Conservation (phyloP, 805 yeast genomes). For the Candida suzukii region DNA sequence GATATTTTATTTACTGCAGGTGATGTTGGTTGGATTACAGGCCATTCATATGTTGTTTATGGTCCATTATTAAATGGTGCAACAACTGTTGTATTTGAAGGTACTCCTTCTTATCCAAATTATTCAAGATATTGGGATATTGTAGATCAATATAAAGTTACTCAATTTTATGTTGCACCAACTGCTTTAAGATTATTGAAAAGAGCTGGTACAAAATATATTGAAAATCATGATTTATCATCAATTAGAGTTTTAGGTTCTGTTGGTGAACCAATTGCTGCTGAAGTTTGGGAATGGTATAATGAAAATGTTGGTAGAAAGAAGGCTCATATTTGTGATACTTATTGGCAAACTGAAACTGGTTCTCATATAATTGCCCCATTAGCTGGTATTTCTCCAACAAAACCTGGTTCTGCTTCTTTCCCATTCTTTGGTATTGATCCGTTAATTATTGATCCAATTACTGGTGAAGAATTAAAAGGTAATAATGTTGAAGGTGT, state of each 20-base stretch:
- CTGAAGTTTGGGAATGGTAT: conserved; percentile 87
- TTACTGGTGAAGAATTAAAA: conserved; percentile 57
- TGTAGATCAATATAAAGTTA: conserved; percentile 61
- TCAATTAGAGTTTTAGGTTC: conserved; percentile 70
- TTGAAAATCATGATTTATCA: conserved; percentile 53
- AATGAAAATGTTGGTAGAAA: conserved; percentile 64
- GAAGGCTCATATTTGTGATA: conserved; percentile 68
- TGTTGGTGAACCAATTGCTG: conserved; percentile 82
- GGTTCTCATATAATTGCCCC: conserved; percentile 79
- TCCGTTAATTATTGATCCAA: conserved; percentile 68
- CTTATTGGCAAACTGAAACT: conserved; percentile 88
- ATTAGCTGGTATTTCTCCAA: conserved; percentile 69
- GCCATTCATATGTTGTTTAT: conserved; percentile 77
- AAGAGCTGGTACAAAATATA: conserved; percentile 62
- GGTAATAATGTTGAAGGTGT: conserved; percentile 79
- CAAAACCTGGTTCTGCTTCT: conserved; percentile 82
- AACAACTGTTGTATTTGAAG: conserved; percentile 76
- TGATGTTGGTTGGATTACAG: conserved; percentile 90
- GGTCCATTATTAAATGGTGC: conserved; percentile 76
- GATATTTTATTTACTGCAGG: conserved; percentile 82
- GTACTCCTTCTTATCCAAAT: conserved; percentile 82
- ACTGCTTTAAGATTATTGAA: conserved; percentile 73
- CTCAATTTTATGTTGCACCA: conserved; percentile 81
- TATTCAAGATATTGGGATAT: conserved; percentile 77
- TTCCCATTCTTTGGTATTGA: conserved; percentile 81